Conservation (phyloP, 2,329 filamentous ascomycete species). For the Cladosporium sp. region DNA sequence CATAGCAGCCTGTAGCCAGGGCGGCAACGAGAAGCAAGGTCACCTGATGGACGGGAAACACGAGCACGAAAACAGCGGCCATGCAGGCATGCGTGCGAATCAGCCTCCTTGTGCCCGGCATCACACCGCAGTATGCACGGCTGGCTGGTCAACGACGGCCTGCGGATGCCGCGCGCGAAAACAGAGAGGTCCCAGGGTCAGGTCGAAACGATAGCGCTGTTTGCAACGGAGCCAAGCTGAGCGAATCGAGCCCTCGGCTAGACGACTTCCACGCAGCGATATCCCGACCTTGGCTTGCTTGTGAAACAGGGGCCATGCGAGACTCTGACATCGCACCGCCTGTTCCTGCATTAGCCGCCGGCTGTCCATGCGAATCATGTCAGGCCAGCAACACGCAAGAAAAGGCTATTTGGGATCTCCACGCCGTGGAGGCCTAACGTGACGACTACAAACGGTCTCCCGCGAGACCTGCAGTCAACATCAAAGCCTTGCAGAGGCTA, state of each 20-base stretch:
- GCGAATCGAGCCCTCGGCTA: constrained; percentile 12
- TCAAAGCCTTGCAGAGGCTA: neutral
- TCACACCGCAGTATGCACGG: constrained; percentile 4
- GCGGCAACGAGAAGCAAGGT: neutral
- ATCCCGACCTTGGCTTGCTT: constrained; percentile 1
- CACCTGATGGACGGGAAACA: neutral
- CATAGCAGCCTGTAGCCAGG: neutral
- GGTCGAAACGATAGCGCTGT: constrained; percentile 13
- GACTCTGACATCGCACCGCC: neutral
- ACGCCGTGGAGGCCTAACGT: neutral
- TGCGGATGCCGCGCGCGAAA: constrained; percentile 16
- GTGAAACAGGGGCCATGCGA: constrained; percentile 17
- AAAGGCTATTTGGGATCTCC: neutral
- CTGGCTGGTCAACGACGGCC: neutral
- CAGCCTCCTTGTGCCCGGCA: neutral
- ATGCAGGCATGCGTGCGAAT: neutral
- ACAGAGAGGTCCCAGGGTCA: neutral
- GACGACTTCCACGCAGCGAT: neutral
- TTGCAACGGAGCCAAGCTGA: neutral
- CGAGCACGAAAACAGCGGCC: neutral
- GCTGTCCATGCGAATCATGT: neutral
- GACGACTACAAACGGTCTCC: neutral
- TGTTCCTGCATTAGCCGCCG: constrained; percentile 18
- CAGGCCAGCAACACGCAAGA: too few species aligned
- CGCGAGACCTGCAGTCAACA: constrained; percentile 1